Base-by-base conservation (phyloP, 2,329 filamentous ascomycete species). In the Graphilbum fragrans region DNA sequence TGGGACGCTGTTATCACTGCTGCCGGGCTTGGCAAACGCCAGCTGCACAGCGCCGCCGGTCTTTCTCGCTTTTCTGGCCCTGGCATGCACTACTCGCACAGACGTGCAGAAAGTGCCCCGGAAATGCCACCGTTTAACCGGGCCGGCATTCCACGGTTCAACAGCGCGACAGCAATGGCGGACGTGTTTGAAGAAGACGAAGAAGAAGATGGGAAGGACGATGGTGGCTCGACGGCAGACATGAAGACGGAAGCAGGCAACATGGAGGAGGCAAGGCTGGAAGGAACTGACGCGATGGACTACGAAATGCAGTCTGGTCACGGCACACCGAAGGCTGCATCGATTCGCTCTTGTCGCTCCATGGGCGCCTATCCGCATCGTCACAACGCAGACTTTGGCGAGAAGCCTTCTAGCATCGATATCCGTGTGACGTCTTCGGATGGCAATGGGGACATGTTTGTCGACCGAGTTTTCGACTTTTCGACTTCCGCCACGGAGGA, bases 111-210 rank as follows among this genome's bases (percentile, higher is more conserved):
- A 54, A 90, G 84, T 54, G 84, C 85, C 1, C 85, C 85, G 4
- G 82, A 86, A 52, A 73, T 88, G 58, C 77, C 76, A 12, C 80
- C 82, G 0, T 90, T 90, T 51, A 83, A 88, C 33, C 62, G 70
- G 20, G 64, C 72, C n/a, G 67, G 67, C 22, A 72, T 80, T 41
- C 70, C 74, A 44, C 69, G 76, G 16, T 78, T 79, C 39, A 72
- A 71, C 32, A 82, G 77, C 56, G 76, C 74, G 49, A 78, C 80
- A 0, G 80, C 80, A 1, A 88, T 92, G 83, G 83, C 80, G 0
- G 85, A 90, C 55, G 85, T 92, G 1, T 92, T 90, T 48, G 85
- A 92, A 54, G 85, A 90, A 51, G 84, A 88, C 22, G 84, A 87
- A 48, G 80, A 85, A 51, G 70, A 74, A 3, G 64, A 69, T 19